phyloP scores from a whole-genome alignment of 2,329 filamentous ascomycete genomes.

The Fusarium tricinctum region DNA sequence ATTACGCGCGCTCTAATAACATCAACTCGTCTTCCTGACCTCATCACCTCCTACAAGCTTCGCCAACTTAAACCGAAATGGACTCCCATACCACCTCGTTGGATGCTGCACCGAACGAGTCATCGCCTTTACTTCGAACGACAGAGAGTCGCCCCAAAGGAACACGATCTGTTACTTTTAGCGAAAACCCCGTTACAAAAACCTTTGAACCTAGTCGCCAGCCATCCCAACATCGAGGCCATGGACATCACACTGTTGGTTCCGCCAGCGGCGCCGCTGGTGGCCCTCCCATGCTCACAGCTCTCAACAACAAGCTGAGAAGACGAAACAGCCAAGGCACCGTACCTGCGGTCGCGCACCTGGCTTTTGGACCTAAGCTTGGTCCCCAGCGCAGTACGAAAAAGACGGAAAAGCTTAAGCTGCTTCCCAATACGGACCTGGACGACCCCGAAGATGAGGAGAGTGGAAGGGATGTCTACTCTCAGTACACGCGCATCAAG shows the following conservation, averaged over 20 bases:
- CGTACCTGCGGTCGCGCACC: constrained; percentile 55
- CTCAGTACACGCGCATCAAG: constrained; percentile 97
- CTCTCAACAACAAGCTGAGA: constrained; percentile 88
- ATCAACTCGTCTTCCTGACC: constrained; percentile 13
- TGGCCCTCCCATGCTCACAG: constrained; percentile 75
- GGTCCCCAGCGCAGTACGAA: constrained; percentile 96
- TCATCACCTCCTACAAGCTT: constrained; percentile 21
- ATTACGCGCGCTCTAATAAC: constrained; percentile 22
- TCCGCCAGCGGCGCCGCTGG: constrained; percentile 54
- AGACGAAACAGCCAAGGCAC: constrained; percentile 85
- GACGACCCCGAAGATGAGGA: constrained; percentile 87
- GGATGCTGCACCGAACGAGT: constrained; percentile 49
- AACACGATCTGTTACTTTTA: constrained; percentile 81
- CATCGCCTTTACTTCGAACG: constrained; percentile 55
- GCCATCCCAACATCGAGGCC: constrained; percentile 47
- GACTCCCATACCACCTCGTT: constrained; percentile 46
- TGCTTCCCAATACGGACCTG: constrained; percentile 91
- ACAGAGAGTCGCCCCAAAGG: constrained; percentile 59
- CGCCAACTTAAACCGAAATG: constrained; percentile 40
- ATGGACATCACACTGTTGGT: constrained; percentile 49
- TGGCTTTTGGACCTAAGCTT: constrained; percentile 74
- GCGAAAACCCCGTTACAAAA: constrained; percentile 75
- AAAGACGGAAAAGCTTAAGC: constrained; percentile 95
- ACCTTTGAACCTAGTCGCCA: constrained; percentile 67
- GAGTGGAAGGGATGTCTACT: constrained; percentile 94